Evolutionary conservation across 176 grass and related monocot genomes (phyloP), one percentile per base, ranked within the genome.

Genomic region (Cenchrus americanus): DNA sequence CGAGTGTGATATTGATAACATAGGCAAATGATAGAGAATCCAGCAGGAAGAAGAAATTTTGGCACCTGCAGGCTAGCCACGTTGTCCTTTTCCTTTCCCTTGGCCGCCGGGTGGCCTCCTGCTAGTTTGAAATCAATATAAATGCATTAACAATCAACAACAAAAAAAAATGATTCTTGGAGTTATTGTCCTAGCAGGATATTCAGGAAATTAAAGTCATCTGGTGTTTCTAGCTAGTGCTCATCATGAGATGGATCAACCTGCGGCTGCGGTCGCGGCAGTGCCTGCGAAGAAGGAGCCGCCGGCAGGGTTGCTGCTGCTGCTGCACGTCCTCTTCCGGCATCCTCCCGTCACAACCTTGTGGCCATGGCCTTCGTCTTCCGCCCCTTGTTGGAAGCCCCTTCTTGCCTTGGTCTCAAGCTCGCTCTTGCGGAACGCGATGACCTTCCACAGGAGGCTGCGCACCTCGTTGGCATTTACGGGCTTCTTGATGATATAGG

Each of bases 401-500:
- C 43, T 44, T 11, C 9, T 14, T 18, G 6, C 21, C 21, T 17
- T 68, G 0, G 0, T 0, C 4, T 64, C 14, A 26, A 82, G 34
- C 11, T 1, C 50, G 32, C 12, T 46, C 64, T 17, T 71, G 44
- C 64, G 63, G 32, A 55, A 83, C 0, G 46, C 44, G 4, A 83
- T 23, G n/a, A 64, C 73, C 64, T 7, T 69, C 80, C 86, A 83
- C 11, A 83, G 64, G 3, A 10, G 19, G 55, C 0, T 14, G 13
- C 14, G 12, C 7, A 76, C 14, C 27, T 76, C 43, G 6, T 13
- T 11, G 15, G 7, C 3, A 21, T 82, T 14, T 0, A 87, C 11
- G 5, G 86, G 86, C 55, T 62, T 87, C 27, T 10, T 61, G n/a
- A 83, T 19, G 1, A 83, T 30, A 44, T 54, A 87, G 11, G 63